phyloP scores from a whole-genome alignment of 2,329 filamentous ascomycete genomes.

The Cercospora brassicicola region DNA sequence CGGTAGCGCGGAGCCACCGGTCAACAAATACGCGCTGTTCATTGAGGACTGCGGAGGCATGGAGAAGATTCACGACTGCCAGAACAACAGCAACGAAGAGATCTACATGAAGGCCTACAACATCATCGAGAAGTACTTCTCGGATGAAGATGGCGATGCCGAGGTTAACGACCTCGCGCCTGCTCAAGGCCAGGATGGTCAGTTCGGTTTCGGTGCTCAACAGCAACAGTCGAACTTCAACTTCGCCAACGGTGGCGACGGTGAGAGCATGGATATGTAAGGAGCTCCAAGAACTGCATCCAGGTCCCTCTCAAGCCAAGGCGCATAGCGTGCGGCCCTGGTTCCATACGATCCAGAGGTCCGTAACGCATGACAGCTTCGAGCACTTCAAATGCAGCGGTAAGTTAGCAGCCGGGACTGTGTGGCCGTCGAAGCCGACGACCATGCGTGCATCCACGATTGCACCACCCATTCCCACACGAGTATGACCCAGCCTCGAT shows the following conservation, averaged over 20 bases:
- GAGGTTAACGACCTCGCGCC: slow-evolving; percentile 81
- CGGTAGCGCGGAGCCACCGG: slow-evolving; percentile 67
- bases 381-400: slow-evolving; percentile 4
- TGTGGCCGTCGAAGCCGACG: neutral
- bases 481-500: slow-evolving; percentile 30
- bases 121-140: slow-evolving; percentile 99
- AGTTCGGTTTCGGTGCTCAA: slow-evolving; percentile 74
- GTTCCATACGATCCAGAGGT: neutral
- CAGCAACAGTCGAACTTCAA: slow-evolving; percentile 83
- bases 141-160: slow-evolving; percentile 84
- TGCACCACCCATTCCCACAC: neutral
- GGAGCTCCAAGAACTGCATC: neutral
- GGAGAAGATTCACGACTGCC: slow-evolving; percentile 99
- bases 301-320: neutral
- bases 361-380: neutral
- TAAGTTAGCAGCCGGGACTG: slow-evolving; percentile 16
- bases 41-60: slow-evolving; percentile 98
- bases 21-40: slow-evolving; percentile 96
- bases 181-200: slow-evolving; percentile 68
- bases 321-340: neutral
- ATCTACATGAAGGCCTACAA: slow-evolving; percentile 99
- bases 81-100: slow-evolving; percentile 99
- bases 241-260: slow-evolving; percentile 77
- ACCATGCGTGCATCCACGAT: neutral
- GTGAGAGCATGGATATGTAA: slow-evolving; percentile 61